Evolutionary conservation across 345 rosid genomes (phyloP), one percentile per base, ranked within the genome.

Genomic region (Citrus maxima): DNA sequence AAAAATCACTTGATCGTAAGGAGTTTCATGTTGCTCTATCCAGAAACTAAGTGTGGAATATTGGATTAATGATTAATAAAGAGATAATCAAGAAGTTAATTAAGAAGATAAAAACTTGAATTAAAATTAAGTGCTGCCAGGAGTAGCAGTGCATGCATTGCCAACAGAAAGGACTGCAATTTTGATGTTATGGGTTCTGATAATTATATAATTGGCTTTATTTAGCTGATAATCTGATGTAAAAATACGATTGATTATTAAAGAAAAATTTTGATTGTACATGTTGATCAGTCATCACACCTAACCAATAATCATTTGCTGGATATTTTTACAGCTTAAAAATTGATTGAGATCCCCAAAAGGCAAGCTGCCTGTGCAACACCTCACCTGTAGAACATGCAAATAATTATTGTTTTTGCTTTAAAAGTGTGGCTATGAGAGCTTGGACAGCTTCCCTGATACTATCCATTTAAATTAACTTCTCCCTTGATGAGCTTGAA

Each of bases 291-390:
- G 77, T 14, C 21, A 28, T 63, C 60, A n/a, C 55, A 46, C 69
- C 42, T 42, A 74, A 62, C 30, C 59, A 6, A 42, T 28, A 10
- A 74, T 74, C 21, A 62, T 74, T 74, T 62, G 77, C n/a, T 74
- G 42, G 56, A 74, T 42, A 62, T 63, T 12, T 19, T 32, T 35
- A 58, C 75, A 54, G 62, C 63, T 70, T 71, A 5, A 30, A 59
- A 3, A 59, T 59, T 22, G 58, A 27, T 51, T 6, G 6, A 28
- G 46, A 30, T 46, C 54, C 24, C 27, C 16, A 40, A 25, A 38
- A 61, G 65, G 37, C 14, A 49, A 8, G 38, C 61, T 71, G 62
- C 74, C 37, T 28, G 6, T 51, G 0, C n/a, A 70, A 46, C 37
- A 59, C 25, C 24, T 59, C 76, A 37, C 16, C 76, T 7, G 35